phyloP scores from a whole-genome alignment of 2,329 filamentous ascomycete genomes.

The Pseudocercospora macadamiae region DNA sequence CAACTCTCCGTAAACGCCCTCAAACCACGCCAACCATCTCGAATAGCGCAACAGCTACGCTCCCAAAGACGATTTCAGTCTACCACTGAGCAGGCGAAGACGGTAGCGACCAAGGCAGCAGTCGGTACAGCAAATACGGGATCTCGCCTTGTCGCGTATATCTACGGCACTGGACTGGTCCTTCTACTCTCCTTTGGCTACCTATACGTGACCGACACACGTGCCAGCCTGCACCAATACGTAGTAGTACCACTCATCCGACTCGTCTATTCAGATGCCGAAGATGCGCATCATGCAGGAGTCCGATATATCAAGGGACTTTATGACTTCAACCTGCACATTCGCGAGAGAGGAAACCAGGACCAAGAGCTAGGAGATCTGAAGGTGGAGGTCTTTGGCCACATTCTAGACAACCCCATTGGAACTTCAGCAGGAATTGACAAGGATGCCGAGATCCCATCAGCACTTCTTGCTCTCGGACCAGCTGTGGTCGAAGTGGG shows the following conservation, averaged over 20 bases:
- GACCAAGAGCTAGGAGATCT: constrained; percentile 57
- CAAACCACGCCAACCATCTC: constrained; percentile 11
- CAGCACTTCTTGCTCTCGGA: constrained; percentile 80
- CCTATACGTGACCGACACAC: constrained; percentile 58
- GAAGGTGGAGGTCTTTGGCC: constrained; percentile 72
- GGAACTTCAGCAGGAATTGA: constrained; percentile 95
- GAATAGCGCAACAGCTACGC: constrained; percentile 12
- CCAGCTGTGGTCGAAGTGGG: constrained; percentile 89
- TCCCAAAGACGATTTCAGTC: constrained; percentile 21
- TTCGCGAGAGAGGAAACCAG: constrained; percentile 73
- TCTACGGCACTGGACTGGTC: constrained; percentile 59
- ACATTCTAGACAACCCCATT: constrained; percentile 79
- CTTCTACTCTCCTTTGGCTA: constrained; percentile 52
- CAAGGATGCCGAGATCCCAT: constrained; percentile 88
- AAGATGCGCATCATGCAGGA: constrained; percentile 87
- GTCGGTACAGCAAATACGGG: constrained; percentile 40
- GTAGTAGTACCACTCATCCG: constrained; percentile 65
- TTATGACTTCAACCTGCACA: constrained; percentile 74
- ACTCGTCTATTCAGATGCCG: constrained; percentile 71
- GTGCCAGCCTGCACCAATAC: constrained; percentile 57
- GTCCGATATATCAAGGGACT: constrained; percentile 72
- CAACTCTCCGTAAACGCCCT: constrained; percentile 25
- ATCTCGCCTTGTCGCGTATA: constrained; percentile 52
- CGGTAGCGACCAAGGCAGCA: constrained; percentile 36
- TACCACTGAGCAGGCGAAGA: constrained; percentile 16